These are phyloP conservation scores for Camptophora hylomeconis DNA, from an alignment of 2,329 filamentous ascomycete genomes.

Conservation along the genomic window DNA sequence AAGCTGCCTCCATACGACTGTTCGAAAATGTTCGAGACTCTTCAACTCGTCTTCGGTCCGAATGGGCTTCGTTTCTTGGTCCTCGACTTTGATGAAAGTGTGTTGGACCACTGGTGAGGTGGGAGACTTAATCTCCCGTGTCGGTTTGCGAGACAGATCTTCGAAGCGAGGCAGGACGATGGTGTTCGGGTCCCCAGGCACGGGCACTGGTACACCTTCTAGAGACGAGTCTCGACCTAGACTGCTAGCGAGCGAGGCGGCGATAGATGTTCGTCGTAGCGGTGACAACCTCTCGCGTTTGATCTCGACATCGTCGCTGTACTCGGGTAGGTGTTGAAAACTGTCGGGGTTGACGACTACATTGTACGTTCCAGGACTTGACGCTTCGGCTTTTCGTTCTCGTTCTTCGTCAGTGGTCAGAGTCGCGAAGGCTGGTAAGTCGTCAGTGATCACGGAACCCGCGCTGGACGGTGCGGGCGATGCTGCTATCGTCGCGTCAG, in stretches of 20 bases:
- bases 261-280: slow-evolving; percentile 18
- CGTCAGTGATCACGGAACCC: slow-evolving; percentile 26
- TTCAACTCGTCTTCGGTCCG: slow-evolving; percentile 9
- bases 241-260: slow-evolving; percentile 19
- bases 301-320: slow-evolving; percentile 26
- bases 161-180: slow-evolving; percentile 39
- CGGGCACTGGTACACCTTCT: slow-evolving; percentile 12
- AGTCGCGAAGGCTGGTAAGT: slow-evolving; percentile 40
- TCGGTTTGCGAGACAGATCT: slow-evolving; percentile 26
- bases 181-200: slow-evolving; percentile 31
- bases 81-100: slow-evolving; percentile 10
- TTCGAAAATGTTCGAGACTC: slow-evolving; percentile 27
- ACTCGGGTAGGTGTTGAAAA: slow-evolving; percentile 40
- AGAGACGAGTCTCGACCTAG: slow-evolving; percentile 19
- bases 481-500: slow-evolving; percentile 17
- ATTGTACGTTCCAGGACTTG: slow-evolving; percentile 41
- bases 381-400: slow-evolving; percentile 41
- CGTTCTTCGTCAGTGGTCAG: slow-evolving; percentile 45
- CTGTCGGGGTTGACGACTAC: slow-evolving; percentile 42
- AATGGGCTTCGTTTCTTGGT: slow-evolving; percentile 4
- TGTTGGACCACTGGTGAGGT: slow-evolving; percentile 19
- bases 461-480: slow-evolving; percentile 19
- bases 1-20: slow-evolving; percentile 29
- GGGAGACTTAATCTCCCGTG: slow-evolving; percentile 21
- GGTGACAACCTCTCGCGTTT: slow-evolving; percentile 15